These are phyloP conservation scores for Isabelozyma heimii DNA, from an alignment of 805 yeast genomes.

Conservation along the genomic window DNA sequence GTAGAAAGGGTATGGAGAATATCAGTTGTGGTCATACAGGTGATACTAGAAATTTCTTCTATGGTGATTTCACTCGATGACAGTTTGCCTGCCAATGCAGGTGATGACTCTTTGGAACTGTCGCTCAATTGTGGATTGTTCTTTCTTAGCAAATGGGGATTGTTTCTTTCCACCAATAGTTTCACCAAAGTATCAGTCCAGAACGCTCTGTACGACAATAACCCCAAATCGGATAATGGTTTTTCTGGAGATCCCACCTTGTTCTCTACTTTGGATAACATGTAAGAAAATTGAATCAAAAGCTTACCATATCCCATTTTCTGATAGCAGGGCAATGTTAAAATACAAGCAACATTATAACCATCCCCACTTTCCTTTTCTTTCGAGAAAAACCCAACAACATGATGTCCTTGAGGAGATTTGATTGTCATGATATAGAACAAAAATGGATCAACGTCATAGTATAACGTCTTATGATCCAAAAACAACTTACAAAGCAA, in stretches of 20 bases:
- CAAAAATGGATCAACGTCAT: slow-evolving; percentile 96
- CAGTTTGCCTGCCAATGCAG: slow-evolving; percentile 14
- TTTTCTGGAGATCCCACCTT: slow-evolving; percentile 97
- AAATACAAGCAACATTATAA: slow-evolving; percentile 95
- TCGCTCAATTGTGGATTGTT: slow-evolving; percentile 32
- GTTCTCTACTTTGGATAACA: slow-evolving; percentile 80
- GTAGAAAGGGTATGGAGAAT: slow-evolving; percentile 92
- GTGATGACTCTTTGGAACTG: slow-evolving; percentile 29
- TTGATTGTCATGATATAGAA: slow-evolving; percentile 93
- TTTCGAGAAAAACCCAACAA: slow-evolving; percentile 95
- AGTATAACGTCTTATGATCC: slow-evolving; percentile 94
- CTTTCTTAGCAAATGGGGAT: slow-evolving; percentile 34
- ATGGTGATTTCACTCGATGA: slow-evolving; percentile 60
- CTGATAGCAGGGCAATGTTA: slow-evolving; percentile 95
- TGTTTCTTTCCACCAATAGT: slow-evolving; percentile 59
- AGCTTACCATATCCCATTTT: slow-evolving; percentile 91
- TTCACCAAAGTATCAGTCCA: slow-evolving; percentile 92
- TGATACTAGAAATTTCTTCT: slow-evolving; percentile 81
- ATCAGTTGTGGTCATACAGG: slow-evolving; percentile 96
- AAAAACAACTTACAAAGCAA: slow-evolving; percentile 83
- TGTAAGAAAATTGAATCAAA: slow-evolving; percentile 90
- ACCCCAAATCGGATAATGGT: slow-evolving; percentile 92
- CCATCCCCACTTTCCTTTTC: slow-evolving; percentile 95
- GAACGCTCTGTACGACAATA: slow-evolving; percentile 88
- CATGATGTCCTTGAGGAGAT: slow-evolving; percentile 89